Conservation (phyloP, 2,329 filamentous ascomycete species). For the Celoporthe dispersa region DNA sequence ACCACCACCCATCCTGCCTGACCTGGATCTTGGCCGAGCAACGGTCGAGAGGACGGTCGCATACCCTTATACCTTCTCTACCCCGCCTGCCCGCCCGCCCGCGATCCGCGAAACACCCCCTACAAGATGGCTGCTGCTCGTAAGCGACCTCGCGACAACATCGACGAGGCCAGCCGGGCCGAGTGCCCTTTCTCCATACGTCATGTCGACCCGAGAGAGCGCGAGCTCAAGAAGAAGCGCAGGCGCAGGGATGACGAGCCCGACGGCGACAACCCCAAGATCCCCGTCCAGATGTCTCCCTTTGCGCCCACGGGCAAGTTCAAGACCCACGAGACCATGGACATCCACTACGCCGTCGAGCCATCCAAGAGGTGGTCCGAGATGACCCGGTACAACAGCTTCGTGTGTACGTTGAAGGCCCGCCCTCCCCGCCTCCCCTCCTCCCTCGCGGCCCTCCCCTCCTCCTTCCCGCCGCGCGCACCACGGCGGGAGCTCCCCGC, state of each 20-base stretch:
- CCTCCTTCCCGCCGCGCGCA: neutral
- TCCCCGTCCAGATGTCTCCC: conserved; percentile 56
- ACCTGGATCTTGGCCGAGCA: neutral
- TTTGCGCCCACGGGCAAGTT: conserved; percentile 60
- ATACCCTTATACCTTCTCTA: neutral
- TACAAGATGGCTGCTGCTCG: conserved; percentile 46
- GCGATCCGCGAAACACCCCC: conserved; percentile 16
- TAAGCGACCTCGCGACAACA: conserved; percentile 54
- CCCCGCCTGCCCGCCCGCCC: conserved; percentile 27
- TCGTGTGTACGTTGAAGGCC: conserved; percentile 56
- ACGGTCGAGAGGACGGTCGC: neutral
- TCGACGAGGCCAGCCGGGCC: conserved; percentile 55
- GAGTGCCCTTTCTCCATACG: conserved; percentile 59
- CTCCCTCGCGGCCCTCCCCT: neutral
- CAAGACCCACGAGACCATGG: conserved; percentile 58
- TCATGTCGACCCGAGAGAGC: conserved; percentile 51
- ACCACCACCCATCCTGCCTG: neutral
- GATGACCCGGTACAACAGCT: conserved; percentile 66
- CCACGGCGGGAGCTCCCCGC: neutral
- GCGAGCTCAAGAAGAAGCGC: conserved; percentile 52
- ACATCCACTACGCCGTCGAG: conserved; percentile 58
- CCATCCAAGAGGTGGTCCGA: conserved; percentile 59
- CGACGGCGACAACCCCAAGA: conserved; percentile 49
- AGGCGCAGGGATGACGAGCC: conserved; percentile 50
- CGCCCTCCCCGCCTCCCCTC: neutral